Evolutionary conservation across 1,284 basidiomycete genomes (phyloP), one percentile per base, ranked within the genome.

Genomic region (Tremellales sp.): DNA sequence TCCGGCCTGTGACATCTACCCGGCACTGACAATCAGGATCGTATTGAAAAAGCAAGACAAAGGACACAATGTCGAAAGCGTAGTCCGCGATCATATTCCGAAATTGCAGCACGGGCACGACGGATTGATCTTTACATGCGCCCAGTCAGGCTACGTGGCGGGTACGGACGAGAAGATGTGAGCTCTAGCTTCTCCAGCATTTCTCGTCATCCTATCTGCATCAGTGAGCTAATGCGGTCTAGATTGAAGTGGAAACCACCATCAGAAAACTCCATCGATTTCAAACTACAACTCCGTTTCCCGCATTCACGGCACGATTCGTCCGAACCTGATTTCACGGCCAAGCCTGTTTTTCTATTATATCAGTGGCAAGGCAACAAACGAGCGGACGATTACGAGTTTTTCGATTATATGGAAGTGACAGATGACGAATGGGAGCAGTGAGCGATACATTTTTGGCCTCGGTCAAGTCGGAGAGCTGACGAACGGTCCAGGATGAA

Each of bases 191-290:
- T 11, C 21, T 19, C 21, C 23, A 24, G 24, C 12, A 19, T 22
- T 22, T 7, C 13, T 33, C 13, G 2, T 40, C 2, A 37, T 22
- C 19, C 29, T n/a, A 17, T 3, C 4, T 13, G 25, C 23, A 11
- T n/a, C n/a, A n/a, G n/a, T 4, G 11, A 47, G 45, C 44, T 46
- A 36, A 41, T 31, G 40, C 19, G n/a, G 21, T 19, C n/a, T 36
- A 96, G 91, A 57, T 74, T 97, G 61, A 99, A 99, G 72, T 99
- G 96, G 96, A 99, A 99, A 74, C 93, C 94, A 1, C 92, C 96
- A 3, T 88, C 86, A 2, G 96, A 98, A 67, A 99, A 99, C 72
- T 92, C 91, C 3, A 87, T 98, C 65, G 96, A 99, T 73, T 98
- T 98, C 78, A 90, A 90, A 68, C 84, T 98, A 12, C 81, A 93